Base-by-base conservation (phyloP, 176 grass and related monocot genomes). In the Carex cristatella region DNA sequence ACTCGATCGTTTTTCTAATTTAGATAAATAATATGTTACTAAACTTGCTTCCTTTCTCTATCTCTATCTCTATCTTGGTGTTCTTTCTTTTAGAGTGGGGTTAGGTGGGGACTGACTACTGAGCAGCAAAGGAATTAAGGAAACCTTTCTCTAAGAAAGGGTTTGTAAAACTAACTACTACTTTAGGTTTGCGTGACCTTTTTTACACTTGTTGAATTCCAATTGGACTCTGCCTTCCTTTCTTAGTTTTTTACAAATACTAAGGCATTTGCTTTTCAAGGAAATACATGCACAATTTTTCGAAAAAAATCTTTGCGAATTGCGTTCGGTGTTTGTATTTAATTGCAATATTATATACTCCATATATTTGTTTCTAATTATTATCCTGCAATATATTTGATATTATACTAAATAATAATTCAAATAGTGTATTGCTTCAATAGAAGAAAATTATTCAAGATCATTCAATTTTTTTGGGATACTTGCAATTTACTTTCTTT, bases 301-400 rank as follows among this genome's bases (percentile, higher is more conserved):
- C 83, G 58, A 85, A 55, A 79, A 79, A 53, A 32, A 42, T 14
- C 2, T 73, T 85, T 63, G 56, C 40, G 79, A 81, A 65, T 19
- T 83, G n/a, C 16, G 49, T 4, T 83, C 7, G 33, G n/a, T 63
- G 14, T 44, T 7, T 51, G 9, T 51, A 51, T 51, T 55, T 51
- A 77, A 55, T 83, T 67, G 61, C 81, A 69, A 35, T 35, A 35
- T 35, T 23, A 51, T 83, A 31, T 35, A 67, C 40, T 12, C 11
- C n/a, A 12, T 35, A 3, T 14, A 53, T 28, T 32, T 55, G 2
- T 53, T 81, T 66, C 11, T 48, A 76, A 18, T 76, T 49, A 51
- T 54, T 77, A 51, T 51, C 48, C 10, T 16, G 23, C n/a, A 65
- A 28, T 42, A 65, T 82, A 44, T 82, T 64, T 62, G 55, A 81